Evolutionary conservation across 1,139 yeast genomes (phyloP).

Genomic region (Fermentozyma sake): DNA sequence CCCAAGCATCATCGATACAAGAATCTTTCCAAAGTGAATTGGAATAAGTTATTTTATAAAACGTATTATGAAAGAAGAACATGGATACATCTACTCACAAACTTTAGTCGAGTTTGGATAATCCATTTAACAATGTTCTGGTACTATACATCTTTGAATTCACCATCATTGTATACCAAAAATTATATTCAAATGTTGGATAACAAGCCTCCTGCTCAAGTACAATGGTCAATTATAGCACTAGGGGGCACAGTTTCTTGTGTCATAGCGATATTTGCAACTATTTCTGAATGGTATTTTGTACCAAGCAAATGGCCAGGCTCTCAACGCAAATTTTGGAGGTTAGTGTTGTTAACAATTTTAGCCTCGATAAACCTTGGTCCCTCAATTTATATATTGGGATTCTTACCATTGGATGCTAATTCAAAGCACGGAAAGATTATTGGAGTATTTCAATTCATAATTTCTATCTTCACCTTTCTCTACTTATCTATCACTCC

Average conservation of each 20-base stretch:
- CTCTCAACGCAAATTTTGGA: constrained; percentile 41
- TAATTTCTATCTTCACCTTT: constrained; percentile 56
- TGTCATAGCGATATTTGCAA: constrained; percentile 57
- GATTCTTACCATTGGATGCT: constrained; percentile 47
- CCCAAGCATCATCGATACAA: constrained; percentile 43
- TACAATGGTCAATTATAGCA: constrained; percentile 58
- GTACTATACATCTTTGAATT: constrained; percentile 76
- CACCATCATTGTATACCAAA: constrained; percentile 71
- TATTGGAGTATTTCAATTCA: constrained; percentile 55
- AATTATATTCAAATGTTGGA: constrained; percentile 54
- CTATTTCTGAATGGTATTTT: constrained; percentile 57
- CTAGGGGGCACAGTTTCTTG: constrained; percentile 73
- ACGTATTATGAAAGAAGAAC: constrained; percentile 72
- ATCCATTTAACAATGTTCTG: constrained; percentile 74
- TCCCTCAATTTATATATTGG: constrained; percentile 63
- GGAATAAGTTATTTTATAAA: constrained; percentile 65
- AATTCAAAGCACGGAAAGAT: constrained; percentile 46
- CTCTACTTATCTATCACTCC: constrained; percentile 53
- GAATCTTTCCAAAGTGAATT: constrained; percentile 46
- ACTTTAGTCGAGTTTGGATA: constrained; percentile 81
- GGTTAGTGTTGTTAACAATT: constrained; percentile 40
- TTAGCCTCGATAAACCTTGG: constrained; percentile 46
- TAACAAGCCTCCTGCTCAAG: constrained; percentile 63
- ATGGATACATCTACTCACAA: constrained; percentile 73
- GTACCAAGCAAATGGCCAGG: constrained; percentile 74